These are phyloP conservation scores for Ocimum tenuiflorum DNA, from an alignment of 257 asterid genomes.

Conservation along the genomic window DNA sequence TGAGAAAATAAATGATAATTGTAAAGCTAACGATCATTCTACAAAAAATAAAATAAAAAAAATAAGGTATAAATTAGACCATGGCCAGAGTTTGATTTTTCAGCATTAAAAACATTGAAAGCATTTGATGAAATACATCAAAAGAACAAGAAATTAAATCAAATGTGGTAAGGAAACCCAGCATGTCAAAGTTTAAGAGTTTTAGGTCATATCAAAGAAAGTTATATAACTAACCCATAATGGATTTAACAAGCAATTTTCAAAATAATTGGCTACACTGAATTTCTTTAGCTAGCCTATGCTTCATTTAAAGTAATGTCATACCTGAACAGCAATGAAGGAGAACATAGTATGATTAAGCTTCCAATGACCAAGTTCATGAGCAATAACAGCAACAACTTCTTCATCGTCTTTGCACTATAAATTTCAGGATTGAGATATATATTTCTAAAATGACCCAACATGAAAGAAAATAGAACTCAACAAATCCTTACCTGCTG, in stretches of 20 bases:
- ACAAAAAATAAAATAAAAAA: too few relatives aligned
- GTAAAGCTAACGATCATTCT: too few relatives aligned
- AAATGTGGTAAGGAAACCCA: too few relatives aligned
- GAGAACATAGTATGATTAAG: slow-evolving; percentile 86
- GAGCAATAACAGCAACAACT: slow-evolving; percentile 97
- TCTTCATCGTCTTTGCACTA: slow-evolving; percentile 97
- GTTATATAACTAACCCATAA: not conserved
- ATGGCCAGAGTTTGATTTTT: too few relatives aligned
- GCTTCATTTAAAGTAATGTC: slow-evolving; percentile 8
- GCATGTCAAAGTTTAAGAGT: too few relatives aligned
- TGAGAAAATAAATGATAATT: not conserved
- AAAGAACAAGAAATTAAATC: not conserved
- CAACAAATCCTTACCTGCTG: slow-evolving; percentile 64
- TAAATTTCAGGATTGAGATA: slow-evolving; percentile 11
- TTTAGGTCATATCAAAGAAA: too few relatives aligned
- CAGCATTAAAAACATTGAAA: too few relatives aligned
- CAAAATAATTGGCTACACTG: not conserved
- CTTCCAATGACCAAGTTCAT: slow-evolving; percentile 99
- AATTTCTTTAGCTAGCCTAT: not conserved
- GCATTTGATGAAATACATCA: too few relatives aligned
- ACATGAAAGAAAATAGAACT: slow-evolving; percentile 8
- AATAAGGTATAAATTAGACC: too few relatives aligned
- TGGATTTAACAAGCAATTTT: not conserved
- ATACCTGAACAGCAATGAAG: slow-evolving; percentile 91
- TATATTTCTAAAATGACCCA: not conserved